Conservation (phyloP, 2,329 filamentous ascomycete species). For the Chaetomiaceae sp. region DNA sequence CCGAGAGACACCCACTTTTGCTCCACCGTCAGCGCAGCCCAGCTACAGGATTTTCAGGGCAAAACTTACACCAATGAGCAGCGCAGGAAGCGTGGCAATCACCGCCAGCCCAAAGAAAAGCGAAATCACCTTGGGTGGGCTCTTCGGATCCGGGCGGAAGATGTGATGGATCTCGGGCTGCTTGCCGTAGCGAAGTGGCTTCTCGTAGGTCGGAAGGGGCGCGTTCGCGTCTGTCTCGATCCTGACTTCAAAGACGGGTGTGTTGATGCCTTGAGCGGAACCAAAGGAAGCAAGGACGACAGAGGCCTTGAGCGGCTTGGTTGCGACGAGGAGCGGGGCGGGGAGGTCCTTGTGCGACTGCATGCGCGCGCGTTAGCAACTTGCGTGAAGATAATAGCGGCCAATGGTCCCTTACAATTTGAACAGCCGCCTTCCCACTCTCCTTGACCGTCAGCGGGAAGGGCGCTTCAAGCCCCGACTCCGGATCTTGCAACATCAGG, state of each 20-base stretch:
- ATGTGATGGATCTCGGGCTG: slow-evolving; percentile 83
- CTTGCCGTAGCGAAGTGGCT: slow-evolving; percentile 78
- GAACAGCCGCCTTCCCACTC: slow-evolving; percentile 77
- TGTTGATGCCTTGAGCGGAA: slow-evolving; percentile 61
- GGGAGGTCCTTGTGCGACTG: slow-evolving; percentile 89
- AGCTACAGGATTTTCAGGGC: neutral
- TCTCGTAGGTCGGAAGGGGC: slow-evolving; percentile 56
- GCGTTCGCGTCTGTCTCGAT: slow-evolving; percentile 60
- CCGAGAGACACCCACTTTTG: slow-evolving; percentile 74
- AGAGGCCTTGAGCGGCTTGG: slow-evolving; percentile 68
- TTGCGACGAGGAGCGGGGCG: slow-evolving; percentile 67
- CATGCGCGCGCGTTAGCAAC: slow-evolving; percentile 4
- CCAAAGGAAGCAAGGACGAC: slow-evolving; percentile 87
- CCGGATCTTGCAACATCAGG: slow-evolving; percentile 70
- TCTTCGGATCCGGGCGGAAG: slow-evolving; percentile 76
- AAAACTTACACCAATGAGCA: slow-evolving; percentile 63
- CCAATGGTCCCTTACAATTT: slow-evolving; percentile 60
- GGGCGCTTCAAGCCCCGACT: slow-evolving; percentile 76
- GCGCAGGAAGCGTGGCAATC: slow-evolving; percentile 64
- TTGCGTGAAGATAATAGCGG: no score
- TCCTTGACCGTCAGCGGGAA: slow-evolving; percentile 83
- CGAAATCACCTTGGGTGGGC: slow-evolving; percentile 74
- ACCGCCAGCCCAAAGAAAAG: slow-evolving; percentile 72
- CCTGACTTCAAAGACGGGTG: slow-evolving; percentile 67
- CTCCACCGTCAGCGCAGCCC: slow-evolving; percentile 5